These are phyloP conservation scores for Nicotiana obtusifolia DNA, from an alignment of 257 asterid species.

Conservation along the genomic window DNA sequence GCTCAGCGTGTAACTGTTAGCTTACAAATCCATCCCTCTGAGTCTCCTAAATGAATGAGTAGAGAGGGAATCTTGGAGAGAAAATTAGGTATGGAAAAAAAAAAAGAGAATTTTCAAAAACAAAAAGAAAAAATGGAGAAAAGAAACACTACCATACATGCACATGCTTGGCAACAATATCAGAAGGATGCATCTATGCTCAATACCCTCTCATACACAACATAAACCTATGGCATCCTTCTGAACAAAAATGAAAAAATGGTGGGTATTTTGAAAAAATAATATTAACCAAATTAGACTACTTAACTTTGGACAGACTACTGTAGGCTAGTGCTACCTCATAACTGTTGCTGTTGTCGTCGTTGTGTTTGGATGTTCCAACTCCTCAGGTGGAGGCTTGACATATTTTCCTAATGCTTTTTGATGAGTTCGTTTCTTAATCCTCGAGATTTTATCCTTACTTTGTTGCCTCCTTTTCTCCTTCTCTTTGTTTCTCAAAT, in stretches of 20 bases:
- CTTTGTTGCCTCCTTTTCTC: constrained; percentile 64
- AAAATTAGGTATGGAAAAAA: background rate
- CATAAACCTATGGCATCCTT: constrained; percentile 39
- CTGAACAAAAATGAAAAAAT: constrained; percentile 38
- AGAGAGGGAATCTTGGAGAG: background rate
- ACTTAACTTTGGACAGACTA: constrained; percentile 18
- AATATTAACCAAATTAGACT: constrained; percentile 19
- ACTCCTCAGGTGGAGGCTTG: constrained; percentile 60
- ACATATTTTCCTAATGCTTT: constrained; percentile 76
- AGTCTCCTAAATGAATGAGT: background rate
- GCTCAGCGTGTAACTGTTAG: background rate
- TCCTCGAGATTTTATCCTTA: constrained; percentile 67
- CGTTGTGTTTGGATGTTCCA: constrained; percentile 34
- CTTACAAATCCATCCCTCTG: constrained; percentile 1
- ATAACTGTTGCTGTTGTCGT: background rate
- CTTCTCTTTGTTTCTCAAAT: constrained; percentile 47
- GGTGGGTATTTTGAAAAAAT: constrained; percentile 13
- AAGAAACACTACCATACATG: constrained; percentile 10
- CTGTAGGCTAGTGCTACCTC: constrained; percentile 29
- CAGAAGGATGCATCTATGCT: constrained; percentile 38
- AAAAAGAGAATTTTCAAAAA: constrained; percentile 5
- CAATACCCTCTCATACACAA: constrained; percentile 26
- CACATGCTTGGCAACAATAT: constrained; percentile 5
- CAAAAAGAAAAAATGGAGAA: constrained; percentile 4
- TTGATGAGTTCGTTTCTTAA: constrained; percentile 60